A percentile compares a stretch with the other conserved stretches of the same genome.
These are phyloP conservation scores for Secale cereale DNA, from an alignment of 176 grass and related monocot genomes.

Conservation along the genomic window DNA sequence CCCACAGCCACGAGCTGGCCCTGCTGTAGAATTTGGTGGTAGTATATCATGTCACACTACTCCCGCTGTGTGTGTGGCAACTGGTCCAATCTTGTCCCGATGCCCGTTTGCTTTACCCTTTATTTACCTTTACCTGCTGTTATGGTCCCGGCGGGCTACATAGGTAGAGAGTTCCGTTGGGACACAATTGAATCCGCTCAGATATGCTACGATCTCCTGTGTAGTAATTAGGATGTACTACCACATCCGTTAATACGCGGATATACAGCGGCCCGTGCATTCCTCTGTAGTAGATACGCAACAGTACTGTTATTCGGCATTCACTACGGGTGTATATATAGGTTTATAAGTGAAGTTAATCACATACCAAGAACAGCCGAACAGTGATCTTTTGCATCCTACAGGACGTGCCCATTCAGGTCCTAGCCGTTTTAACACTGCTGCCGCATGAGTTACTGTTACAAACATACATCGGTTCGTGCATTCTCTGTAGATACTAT, in stretches of 20 bases:
- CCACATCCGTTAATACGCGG: neutral
- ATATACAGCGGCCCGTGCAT: neutral
- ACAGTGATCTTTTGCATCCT: neutral
- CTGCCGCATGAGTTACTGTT: too few species aligned
- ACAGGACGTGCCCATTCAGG: neutral
- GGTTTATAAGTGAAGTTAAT: too few species aligned
- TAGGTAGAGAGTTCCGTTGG: neutral
- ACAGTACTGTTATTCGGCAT: neutral
- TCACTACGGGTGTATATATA: neutral
- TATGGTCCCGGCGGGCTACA: constrained; percentile 14
- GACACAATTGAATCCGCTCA: constrained; percentile 22
- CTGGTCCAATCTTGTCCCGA: neutral
- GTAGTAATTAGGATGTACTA: constrained; percentile 24
- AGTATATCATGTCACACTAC: neutral
- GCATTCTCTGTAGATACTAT: too few species aligned
- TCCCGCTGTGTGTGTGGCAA: too few species aligned
- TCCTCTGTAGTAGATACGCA: neutral
- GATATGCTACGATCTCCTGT: constrained; percentile 27
- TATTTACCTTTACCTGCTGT: constrained; percentile 3
- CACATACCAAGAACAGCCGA: neutral
- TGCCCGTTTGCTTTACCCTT: neutral
- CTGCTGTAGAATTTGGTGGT: neutral
- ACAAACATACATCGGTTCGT: too few species aligned
- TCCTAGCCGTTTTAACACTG: neutral
- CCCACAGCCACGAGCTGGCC: neutral